Evolutionary conservation across 73 alveolate genomes (phyloP).

Genomic region (Paramecium biaurelia): DNA sequence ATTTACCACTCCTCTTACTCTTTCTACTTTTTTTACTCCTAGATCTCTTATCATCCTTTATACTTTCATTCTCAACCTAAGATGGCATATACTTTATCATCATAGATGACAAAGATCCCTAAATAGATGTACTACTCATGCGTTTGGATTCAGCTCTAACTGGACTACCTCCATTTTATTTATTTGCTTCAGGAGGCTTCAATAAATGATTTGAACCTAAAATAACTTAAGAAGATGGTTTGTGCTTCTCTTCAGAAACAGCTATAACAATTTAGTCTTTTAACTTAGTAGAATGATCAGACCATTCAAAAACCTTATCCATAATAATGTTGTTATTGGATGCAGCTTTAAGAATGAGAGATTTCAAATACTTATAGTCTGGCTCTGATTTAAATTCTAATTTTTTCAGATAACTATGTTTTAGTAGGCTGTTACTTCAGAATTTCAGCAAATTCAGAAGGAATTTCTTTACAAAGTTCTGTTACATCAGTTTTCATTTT

Average conservation of each 20-base stretch:
- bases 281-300: neutral
- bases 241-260: neutral
- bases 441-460: conserved; percentile 43
- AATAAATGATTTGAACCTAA: neutral
- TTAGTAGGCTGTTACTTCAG: neutral
- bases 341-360: conserved; percentile 22
- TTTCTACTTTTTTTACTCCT: neutral
- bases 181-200: conserved; percentile 31
- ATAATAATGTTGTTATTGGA: neutral
- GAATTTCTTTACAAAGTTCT: conserved; percentile 35
- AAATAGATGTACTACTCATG: neutral
- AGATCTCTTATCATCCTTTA: neutral
- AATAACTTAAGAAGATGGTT: neutral
- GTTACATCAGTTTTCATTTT: neutral
- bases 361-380: conserved; percentile 31
- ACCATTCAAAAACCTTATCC: conserved; percentile 40
- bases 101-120: conserved; percentile 29
- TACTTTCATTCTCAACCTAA: conserved; percentile 11
- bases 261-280: conserved; percentile 14
- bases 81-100: conserved; percentile 36
- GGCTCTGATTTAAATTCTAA: conserved; percentile 49
- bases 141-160: neutral
- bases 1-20: neutral
- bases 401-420: neutral
- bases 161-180: neutral